A percentile compares a stretch with the other conserved stretches of the same genome.
Conservation (phyloP, 2,329 filamentous ascomycete species). For the Hyphodiscus sp. region DNA sequence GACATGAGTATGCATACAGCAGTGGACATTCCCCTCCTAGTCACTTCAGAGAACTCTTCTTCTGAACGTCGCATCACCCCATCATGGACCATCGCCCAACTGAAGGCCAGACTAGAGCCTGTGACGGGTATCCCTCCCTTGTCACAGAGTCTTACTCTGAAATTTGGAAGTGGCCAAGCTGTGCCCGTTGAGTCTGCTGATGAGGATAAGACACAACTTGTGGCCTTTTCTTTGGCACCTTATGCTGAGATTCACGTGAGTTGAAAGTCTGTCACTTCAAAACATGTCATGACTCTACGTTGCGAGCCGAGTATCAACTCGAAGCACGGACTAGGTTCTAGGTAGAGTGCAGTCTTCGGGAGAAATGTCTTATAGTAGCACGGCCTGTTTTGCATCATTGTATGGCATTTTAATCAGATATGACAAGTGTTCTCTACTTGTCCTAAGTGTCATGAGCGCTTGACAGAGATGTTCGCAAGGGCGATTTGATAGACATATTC, state of each 20-base stretch:
- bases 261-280: slow-evolving; percentile 25
- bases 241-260: slow-evolving; percentile 78
- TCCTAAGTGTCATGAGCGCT: neutral
- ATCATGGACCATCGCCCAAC: slow-evolving; percentile 78
- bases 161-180: slow-evolving; percentile 52
- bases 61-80: slow-evolving; percentile 90
- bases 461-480: neutral
- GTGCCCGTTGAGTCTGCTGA: slow-evolving; percentile 62
- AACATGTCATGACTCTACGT: no score
- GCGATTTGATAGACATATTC: neutral
- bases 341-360: neutral
- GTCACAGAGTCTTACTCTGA: slow-evolving; percentile 69
- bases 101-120: slow-evolving; percentile 84
- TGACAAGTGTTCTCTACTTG: neutral
- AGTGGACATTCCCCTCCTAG: slow-evolving; percentile 68
- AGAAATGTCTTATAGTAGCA: neutral
- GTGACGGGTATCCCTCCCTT: slow-evolving; percentile 85
- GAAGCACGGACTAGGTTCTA: neutral
- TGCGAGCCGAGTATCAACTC: neutral
- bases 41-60: slow-evolving; percentile 68
- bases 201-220: slow-evolving; percentile 64
- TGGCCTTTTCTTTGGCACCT: slow-evolving; percentile 58
- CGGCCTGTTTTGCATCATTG: neutral
- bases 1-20: slow-evolving; percentile 38
- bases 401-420: neutral